Conservation (phyloP, 345 rosid genomes). For the Citrus trifoliata region DNA sequence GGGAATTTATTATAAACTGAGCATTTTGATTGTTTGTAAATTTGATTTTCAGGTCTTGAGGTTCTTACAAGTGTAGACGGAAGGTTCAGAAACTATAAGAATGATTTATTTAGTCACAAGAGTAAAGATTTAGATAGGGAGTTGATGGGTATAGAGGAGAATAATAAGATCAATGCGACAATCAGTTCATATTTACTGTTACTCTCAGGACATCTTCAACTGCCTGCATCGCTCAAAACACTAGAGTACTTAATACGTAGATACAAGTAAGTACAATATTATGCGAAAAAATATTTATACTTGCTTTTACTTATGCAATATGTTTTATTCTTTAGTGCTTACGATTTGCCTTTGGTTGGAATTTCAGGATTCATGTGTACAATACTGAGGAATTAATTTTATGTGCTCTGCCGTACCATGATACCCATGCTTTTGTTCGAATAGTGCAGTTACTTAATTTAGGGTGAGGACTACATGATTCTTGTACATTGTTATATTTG, state of each 20-base stretch:
- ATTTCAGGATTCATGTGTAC: constrained; percentile 72
- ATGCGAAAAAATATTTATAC: not conserved
- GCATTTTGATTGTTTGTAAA: constrained; percentile 1
- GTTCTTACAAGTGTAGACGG: constrained; percentile 58
- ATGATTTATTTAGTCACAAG: constrained; percentile 67
- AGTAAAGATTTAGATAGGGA: constrained; percentile 85
- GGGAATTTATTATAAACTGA: not conserved
- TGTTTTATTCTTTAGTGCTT: not conserved
- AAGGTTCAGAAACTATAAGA: constrained; percentile 58
- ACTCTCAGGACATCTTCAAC: constrained; percentile 69
- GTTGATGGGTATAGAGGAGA: constrained; percentile 56
- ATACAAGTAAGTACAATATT: constrained; percentile 57
- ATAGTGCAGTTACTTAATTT: constrained; percentile 70
- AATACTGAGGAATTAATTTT: constrained; percentile 77
- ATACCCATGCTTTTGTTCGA: constrained; percentile 78
- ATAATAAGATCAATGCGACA: constrained; percentile 49
- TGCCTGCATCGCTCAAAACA: constrained; percentile 58
- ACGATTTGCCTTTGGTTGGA: constrained; percentile 6
- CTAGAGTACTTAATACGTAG: constrained; percentile 92
- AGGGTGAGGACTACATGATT: constrained; percentile 43
- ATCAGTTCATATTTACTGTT: constrained; percentile 59
- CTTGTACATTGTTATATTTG: not conserved
- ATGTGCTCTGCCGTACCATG: constrained; percentile 85
- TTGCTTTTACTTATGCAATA: not conserved
- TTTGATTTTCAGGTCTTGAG: constrained; percentile 65